Evolutionary conservation across 192 early-diverging fungal species (phyloP), one percentile per base, ranked within the genome.

Genomic region (Geranomyces michiganensis): DNA sequence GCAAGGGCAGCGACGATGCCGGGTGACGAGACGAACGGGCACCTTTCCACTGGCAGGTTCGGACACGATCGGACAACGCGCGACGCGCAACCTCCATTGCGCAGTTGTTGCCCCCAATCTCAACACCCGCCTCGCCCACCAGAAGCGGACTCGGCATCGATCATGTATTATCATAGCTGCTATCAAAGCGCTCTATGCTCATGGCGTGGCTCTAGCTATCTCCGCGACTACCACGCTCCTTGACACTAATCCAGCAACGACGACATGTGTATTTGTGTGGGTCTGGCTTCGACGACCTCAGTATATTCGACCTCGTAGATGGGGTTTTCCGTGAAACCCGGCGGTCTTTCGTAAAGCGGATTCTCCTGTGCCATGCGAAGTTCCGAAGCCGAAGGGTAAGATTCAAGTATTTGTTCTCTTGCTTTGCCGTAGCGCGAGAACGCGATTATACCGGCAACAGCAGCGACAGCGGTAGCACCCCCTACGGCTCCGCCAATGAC

Each of bases 361-460:
- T 65, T 65, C 21, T 65, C 62, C 24, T 65, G 62, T 4, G 43
- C 62, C 43, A 65, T 65, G 19, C 62, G 36, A 12, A 65, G 46
- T 21, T 47, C 62, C 5, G 62, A 22, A 4, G 43, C 62, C 9
- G 46, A 43, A 2, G 46, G 22, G 8, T 65, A 45, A 19, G 43
- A 24, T 19, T 65, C 43, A 19, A 26, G 46, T 12, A 60, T 3
- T 7, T 47, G n/a, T 65, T 47, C 30, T 41, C 44, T 65, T 10
- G n/a, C 46, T 12, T 65, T 65, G 19, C 62, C 43, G 12, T 43
- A 65, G 6, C 62, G 46, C 14, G 62, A 10, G 21, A 65, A 36
- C 43, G 46, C 46, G 62, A 65, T 45, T 5, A 65, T 24, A n/a
- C 62, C 62, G 44, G 62, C 36, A 6, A 45, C 19, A 45, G 43